Percentiles rank a stretch among this genome's conserved stretches.
Evolutionary conservation across 495 filamentous ascomycete genomes (phyloP).

Genomic region (Bacidia rubella): DNA sequence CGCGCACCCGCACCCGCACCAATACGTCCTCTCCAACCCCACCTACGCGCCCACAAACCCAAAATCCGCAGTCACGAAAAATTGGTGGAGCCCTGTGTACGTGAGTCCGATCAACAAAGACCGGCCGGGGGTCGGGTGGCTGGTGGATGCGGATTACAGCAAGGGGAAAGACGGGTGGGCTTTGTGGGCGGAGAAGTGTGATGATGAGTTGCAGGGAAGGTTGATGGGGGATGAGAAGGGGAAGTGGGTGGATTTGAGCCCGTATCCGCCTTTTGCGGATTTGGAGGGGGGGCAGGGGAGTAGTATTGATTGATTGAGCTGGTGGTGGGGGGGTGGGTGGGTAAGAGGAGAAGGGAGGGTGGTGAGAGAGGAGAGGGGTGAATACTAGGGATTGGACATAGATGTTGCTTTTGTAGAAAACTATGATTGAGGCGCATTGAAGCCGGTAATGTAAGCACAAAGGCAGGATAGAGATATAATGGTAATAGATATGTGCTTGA

Average conservation of each 20-base stretch:
- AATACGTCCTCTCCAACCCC: slow-evolving; percentile 32
- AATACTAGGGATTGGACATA: background rate
- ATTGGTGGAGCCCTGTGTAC: background rate
- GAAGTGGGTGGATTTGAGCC: slow-evolving; percentile 11
- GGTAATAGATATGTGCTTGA: no score
- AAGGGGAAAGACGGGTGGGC: slow-evolving; percentile 31
- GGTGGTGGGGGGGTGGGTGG: background rate
- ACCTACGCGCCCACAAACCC: slow-evolving; percentile 6
- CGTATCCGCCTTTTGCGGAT: slow-evolving; percentile 4
- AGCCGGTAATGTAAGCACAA: no score
- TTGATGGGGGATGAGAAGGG: slow-evolving; percentile 28
- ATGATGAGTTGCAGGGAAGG: slow-evolving; percentile 29
- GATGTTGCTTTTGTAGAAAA: background rate
- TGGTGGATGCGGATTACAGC: background rate
- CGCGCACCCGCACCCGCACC: slow-evolving; percentile 21
- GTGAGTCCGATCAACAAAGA: background rate
- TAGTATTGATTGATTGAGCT: background rate
- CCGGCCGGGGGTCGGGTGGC: background rate
- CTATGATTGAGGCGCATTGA: no score
- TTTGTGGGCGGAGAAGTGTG: slow-evolving; percentile 40
- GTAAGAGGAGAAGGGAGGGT: background rate
- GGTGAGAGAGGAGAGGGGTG: background rate
- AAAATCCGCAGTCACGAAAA: background rate
- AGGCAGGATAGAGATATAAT: no score
- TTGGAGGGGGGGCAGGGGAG: background rate